Evolutionary conservation across 75 land plant genomes (phyloP).

Genomic region (Isoetes taiwanensis): DNA sequence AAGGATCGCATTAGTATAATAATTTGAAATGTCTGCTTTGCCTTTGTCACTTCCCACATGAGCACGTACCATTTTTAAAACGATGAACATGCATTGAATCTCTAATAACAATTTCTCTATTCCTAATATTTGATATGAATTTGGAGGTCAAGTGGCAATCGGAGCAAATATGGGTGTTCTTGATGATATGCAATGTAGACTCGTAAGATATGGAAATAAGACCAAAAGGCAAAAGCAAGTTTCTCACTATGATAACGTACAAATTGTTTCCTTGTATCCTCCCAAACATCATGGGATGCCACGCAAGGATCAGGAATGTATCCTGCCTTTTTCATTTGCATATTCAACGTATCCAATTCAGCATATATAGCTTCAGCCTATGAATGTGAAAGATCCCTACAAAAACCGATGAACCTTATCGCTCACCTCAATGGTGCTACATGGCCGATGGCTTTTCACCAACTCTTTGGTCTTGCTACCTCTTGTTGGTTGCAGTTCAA

Average conservation of each 20-base stretch:
- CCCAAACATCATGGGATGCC: constrained; percentile 18
- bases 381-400: neutral
- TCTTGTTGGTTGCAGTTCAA: no score
- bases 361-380: neutral
- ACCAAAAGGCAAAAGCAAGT: neutral
- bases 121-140: constrained; percentile 9
- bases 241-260: constrained; percentile 9
- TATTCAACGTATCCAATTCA: neutral
- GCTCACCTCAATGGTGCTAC: neutral
- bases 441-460: neutral
- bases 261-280: constrained; percentile 17
- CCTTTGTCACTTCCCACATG: no score
- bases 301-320: constrained; percentile 22
- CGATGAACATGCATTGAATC: constrained; percentile 1
- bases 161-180: constrained; percentile 3
- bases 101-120: neutral
- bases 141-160: constrained; percentile 8
- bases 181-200: neutral
- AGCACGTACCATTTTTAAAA: constrained; percentile 2
- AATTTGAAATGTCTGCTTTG: no score
- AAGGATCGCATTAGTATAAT: no score
- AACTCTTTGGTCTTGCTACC: no score
- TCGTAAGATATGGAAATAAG: no score
- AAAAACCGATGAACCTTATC: neutral
- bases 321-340: constrained; percentile 22